Base-by-base conservation (phyloP, 1,284 basidiomycete genomes). In the Ganoderma multipileum region DNA sequence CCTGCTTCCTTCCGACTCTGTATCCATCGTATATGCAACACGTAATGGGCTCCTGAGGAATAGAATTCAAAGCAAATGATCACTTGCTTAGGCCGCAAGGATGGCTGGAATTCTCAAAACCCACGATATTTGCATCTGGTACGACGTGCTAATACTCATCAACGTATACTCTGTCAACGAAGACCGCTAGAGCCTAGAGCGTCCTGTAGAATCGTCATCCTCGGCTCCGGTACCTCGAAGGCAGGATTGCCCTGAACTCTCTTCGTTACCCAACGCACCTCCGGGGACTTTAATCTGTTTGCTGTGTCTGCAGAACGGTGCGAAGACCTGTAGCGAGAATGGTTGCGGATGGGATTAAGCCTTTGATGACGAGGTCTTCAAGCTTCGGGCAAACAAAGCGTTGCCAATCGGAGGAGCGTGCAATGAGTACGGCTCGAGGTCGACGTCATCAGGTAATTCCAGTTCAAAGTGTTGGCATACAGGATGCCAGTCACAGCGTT, bases 1-100 rank as follows among this genome's bases (percentile, higher is more conserved):
- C 23, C 23, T 23, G 18, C 18, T n/a, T n/a, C 18, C 20, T 36
- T 58, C 38, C n/a, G 36, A 41, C 58, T 26, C 38, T 60, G 38
- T 60, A 60, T 60, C n/a, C 58, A 60, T 39, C 26, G 36, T 60
- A 42, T 60, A 42, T 23, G 38, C 36, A 60, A 42, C 38, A 5
- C 39, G 58, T 60, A 60, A 41, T 39, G 18, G 30, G 28, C 54
- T 18, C 28, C 14, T 20, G 55, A 60, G 38, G 58, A 26, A 60
- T 60, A 60, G 58, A 60, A 41, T 16, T 33, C 33, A 8, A 33
- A 33, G 8, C 38, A 28, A 28, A 30, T 28, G 30, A 33, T 55
- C 30, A 20, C 33, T 55, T 18, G 52, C 14, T 33, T 33, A 33
- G 3, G 8, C 33, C 33, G 33, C 33, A 5, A 33, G 33, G 33